Conservation (phyloP, 495 filamentous ascomycete genomes). For the Podospora bellae-mahoneyi region DNA sequence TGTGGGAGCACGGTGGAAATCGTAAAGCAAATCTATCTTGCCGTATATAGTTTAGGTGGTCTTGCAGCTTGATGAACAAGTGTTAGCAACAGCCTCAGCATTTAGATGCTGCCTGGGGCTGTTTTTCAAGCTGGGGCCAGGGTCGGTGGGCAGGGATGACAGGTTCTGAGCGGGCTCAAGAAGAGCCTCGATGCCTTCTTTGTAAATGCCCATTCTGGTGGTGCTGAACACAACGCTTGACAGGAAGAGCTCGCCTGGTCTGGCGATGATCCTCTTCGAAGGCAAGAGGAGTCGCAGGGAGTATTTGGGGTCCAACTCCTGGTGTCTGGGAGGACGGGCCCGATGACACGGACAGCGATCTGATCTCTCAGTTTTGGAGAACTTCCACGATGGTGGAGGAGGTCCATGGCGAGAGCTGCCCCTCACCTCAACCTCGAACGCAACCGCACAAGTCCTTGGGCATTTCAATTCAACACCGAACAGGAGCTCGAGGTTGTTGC, state of each 20-base stretch:
- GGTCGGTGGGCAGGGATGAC: neutral
- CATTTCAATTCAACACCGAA: neutral
- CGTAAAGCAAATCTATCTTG: conserved; percentile 35
- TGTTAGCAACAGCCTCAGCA: conserved; percentile 21
- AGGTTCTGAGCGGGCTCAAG: neutral
- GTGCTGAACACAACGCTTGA: neutral
- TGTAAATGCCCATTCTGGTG: neutral
- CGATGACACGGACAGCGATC: neutral
- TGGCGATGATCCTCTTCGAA: too few relatives aligned
- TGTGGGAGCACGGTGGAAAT: conserved; percentile 7
- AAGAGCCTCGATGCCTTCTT: neutral
- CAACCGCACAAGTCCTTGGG: neutral
- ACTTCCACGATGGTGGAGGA: neutral
- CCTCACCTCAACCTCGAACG: neutral
- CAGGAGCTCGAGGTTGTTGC: neutral
- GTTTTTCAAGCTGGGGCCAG: neutral
- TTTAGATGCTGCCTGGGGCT: neutral
- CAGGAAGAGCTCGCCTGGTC: neutral
- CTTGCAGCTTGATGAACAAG: conserved; percentile 23
- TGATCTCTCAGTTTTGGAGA: neutral
- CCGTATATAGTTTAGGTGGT: conserved; percentile 34
- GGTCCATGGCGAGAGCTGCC: neutral
- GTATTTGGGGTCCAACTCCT: neutral
- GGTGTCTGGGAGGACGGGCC: neutral
- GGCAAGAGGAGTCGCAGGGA: neutral